A percentile compares a stretch with the other conserved stretches of the same genome.
These are phyloP conservation scores for Colletotrichum sp. DNA, from an alignment of 2,329 filamentous ascomycete genomes.

Conservation along the genomic window DNA sequence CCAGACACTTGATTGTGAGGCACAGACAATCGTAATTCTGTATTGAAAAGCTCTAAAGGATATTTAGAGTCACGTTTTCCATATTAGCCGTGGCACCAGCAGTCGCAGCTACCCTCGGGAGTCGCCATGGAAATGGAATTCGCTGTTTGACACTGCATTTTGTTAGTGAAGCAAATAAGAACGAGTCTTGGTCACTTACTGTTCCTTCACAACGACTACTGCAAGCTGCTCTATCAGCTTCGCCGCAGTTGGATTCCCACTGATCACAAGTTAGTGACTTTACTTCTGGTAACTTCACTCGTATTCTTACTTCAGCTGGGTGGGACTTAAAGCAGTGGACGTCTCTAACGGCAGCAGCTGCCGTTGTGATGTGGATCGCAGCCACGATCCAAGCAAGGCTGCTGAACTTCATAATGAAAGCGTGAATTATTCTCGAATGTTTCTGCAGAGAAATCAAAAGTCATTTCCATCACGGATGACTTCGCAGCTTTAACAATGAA, in stretches of 20 bases:
- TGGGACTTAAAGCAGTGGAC: background rate
- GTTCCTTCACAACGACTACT: background rate
- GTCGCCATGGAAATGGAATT: background rate
- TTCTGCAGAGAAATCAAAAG: background rate
- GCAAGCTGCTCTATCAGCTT: background rate
- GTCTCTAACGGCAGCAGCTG: background rate
- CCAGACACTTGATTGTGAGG: too few species aligned
- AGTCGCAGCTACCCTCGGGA: background rate
- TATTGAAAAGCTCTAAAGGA: too few species aligned
- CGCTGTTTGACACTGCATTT: background rate
- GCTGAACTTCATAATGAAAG: background rate
- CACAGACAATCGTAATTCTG: too few species aligned
- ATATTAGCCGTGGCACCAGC: background rate
- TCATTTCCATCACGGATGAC: rapidly evolving
- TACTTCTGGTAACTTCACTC: background rate
- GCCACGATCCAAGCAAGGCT: background rate
- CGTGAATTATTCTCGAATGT: background rate
- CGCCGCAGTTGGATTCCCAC: background rate
- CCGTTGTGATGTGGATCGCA: background rate
- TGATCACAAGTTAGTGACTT: background rate
- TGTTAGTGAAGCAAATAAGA: background rate
- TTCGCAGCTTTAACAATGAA: background rate
- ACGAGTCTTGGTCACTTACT: background rate
- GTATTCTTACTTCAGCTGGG: background rate
- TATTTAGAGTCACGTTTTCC: too few species aligned